Percentiles rank a stretch among this genome's conserved stretches.
Conservation (phyloP, 495 filamentous ascomycete species). For the Hypoxylon lienhwacheense region DNA sequence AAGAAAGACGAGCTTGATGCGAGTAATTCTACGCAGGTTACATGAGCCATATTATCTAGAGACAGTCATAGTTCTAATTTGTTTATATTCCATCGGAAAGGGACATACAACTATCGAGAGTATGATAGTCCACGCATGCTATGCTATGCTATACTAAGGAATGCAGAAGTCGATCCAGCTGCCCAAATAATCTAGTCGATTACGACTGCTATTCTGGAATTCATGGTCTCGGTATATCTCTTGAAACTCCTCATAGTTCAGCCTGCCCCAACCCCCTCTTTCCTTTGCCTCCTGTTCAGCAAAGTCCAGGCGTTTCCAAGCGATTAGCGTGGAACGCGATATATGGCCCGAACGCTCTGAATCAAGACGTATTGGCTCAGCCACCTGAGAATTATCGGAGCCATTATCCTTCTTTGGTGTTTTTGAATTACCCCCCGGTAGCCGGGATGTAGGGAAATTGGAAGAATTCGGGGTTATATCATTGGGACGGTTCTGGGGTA, state of each 20-base stretch:
- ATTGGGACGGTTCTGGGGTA: constrained; percentile 70
- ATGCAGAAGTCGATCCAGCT: constrained; percentile 83
- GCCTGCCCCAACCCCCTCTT: constrained; percentile 71
- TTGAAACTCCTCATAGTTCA: constrained; percentile 75
- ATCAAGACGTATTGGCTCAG: constrained; percentile 10
- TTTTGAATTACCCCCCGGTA: background rate
- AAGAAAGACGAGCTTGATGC: no score
- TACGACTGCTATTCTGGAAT: constrained; percentile 56
- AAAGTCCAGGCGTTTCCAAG: constrained; percentile 61
- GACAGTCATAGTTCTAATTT: no score
- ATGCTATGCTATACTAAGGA: constrained; percentile 42
- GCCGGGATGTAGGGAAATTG: constrained; percentile 20
- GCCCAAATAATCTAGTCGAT: constrained; percentile 71
- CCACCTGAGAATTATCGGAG: background rate
- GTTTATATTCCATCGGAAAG: no score
- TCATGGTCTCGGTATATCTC: constrained; percentile 61
- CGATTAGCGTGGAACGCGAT: constrained; percentile 41
- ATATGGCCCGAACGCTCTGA: constrained; percentile 20
- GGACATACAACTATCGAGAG: no score
- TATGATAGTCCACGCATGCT: no score
- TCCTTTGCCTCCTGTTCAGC: constrained; percentile 65
- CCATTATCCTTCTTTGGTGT: background rate
- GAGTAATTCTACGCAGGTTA: no score
- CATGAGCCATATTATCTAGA: no score
- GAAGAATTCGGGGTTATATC: constrained; percentile 16